phyloP scores from a whole-genome alignment of 495 filamentous ascomycete species.

The Neurospora intermedia region DNA sequence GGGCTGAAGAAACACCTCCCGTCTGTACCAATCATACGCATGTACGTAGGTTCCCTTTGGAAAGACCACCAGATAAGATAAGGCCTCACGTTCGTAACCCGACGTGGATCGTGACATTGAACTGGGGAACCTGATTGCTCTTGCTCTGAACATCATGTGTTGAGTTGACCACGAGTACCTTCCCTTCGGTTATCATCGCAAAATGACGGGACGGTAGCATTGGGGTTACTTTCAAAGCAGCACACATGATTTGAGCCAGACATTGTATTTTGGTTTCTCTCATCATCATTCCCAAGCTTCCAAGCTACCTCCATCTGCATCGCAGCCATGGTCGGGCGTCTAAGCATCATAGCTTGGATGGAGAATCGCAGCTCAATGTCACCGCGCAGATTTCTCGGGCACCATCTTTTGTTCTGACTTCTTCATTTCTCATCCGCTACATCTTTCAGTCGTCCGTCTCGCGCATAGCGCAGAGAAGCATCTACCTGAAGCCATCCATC shows the following conservation, averaged over 20 bases:
- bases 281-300: no score
- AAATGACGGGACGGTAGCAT: background rate
- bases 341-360: background rate
- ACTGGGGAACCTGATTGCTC: background rate
- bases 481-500: background rate
- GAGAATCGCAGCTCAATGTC: background rate
- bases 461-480: background rate
- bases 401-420: background rate
- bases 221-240: background rate
- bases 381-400: background rate
- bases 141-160: background rate
- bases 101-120: background rate
- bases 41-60: no score
- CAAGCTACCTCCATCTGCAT: background rate
- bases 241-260: background rate
- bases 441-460: background rate
- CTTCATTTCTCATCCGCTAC: background rate
- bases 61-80: background rate
- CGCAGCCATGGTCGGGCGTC: background rate
- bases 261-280: background rate
- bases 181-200: background rate
- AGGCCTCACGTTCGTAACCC: background rate
- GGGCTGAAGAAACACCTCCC: background rate
- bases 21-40: no score
- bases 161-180: background rate